Conservation (phyloP, 2,329 filamentous ascomycete genomes). For the Aspergillus quadricinctus region DNA sequence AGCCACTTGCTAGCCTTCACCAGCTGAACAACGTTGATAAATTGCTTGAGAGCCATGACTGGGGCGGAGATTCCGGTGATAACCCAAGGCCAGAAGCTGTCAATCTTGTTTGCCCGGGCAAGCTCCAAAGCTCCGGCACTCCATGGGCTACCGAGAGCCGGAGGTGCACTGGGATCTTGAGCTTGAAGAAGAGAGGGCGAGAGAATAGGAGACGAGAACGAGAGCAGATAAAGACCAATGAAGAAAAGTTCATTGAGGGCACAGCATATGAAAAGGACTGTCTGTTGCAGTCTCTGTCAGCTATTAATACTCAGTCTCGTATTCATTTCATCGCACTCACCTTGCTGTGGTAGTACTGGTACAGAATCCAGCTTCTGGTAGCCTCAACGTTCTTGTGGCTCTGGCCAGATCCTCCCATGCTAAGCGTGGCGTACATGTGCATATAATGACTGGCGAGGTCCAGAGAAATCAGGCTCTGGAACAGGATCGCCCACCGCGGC, state of each 20-base stretch:
- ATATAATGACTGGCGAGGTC: conserved; percentile 97
- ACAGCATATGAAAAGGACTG: conserved; percentile 86
- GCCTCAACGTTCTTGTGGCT: conserved; percentile 95
- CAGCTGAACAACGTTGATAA: conserved; percentile 90
- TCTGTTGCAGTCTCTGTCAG: conserved; percentile 48
- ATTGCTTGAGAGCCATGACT: conserved; percentile 86
- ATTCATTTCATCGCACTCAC: conserved; percentile 49
- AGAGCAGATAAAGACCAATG: conserved; percentile 95
- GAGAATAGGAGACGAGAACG: conserved; percentile 86
- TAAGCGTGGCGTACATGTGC: conserved; percentile 95
- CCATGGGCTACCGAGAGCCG: conserved; percentile 80
- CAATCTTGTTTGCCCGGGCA: conserved; percentile 90
- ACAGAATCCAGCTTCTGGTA: conserved; percentile 80
- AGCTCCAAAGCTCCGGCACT: conserved; percentile 89
- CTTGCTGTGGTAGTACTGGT: conserved; percentile 96
- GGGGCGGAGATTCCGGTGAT: conserved; percentile 76
- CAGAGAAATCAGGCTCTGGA: conserved; percentile 87
- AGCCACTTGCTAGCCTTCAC: conserved; percentile 90
- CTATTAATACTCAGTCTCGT: not conserved
- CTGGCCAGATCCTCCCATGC: conserved; percentile 72
- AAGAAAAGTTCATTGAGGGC: conserved; percentile 93
- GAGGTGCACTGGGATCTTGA: not conserved
- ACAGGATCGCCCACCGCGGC: conserved; percentile 87
- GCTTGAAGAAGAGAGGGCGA: conserved; percentile 75
- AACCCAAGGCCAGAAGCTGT: conserved; percentile 71